Percentiles rank a stretch among this genome's conserved stretches.
phyloP scores from a whole-genome alignment of 768 basidiomycete genomes.

The Coprinopsis marcescibilis region DNA sequence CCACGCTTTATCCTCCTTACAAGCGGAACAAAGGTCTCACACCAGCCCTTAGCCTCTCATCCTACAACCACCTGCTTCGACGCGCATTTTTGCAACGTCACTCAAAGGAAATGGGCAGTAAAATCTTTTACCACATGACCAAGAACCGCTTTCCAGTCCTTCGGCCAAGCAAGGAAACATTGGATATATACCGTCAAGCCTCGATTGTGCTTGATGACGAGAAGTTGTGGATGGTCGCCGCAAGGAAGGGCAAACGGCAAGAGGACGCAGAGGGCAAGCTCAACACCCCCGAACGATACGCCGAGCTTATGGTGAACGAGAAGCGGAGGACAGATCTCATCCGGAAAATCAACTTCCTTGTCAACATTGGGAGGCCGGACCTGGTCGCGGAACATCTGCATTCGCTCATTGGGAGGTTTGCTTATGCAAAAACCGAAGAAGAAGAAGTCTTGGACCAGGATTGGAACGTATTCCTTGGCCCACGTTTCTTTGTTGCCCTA shows the following conservation, averaged over 20 bases:
- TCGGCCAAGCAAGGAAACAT: slow-evolving; percentile 43
- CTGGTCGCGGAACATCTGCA: background rate
- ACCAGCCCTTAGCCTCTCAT: slow-evolving; percentile 17
- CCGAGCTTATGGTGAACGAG: background rate
- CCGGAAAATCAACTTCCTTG: slow-evolving; percentile 2
- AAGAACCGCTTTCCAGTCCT: slow-evolving; percentile 33
- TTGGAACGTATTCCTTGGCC: slow-evolving; percentile 48
- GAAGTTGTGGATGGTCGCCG: background rate
- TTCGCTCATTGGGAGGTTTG: background rate
- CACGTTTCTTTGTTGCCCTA: slow-evolving; percentile 51
- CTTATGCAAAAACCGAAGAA: background rate
- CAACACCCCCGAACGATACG: background rate
- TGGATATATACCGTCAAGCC: slow-evolving; percentile 14
- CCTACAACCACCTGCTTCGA: slow-evolving; percentile 58
- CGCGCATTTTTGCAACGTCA: slow-evolving; percentile 60
- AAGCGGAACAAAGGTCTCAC: slow-evolving; percentile 10
- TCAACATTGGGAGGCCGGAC: background rate
- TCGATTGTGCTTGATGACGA: background rate
- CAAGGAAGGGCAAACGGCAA: too few species aligned
- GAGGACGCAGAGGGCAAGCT: too few species aligned
- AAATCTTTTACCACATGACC: slow-evolving; percentile 53
- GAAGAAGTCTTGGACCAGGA: slow-evolving; percentile 25
- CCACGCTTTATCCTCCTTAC: slow-evolving; percentile 1
- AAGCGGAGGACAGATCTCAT: background rate
- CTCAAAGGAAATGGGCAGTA: slow-evolving; percentile 41